Percentiles rank a stretch among this genome's conserved stretches.
Evolutionary conservation across 2,329 filamentous ascomycete species (phyloP).

Genomic region (Monilinia fructicola): DNA sequence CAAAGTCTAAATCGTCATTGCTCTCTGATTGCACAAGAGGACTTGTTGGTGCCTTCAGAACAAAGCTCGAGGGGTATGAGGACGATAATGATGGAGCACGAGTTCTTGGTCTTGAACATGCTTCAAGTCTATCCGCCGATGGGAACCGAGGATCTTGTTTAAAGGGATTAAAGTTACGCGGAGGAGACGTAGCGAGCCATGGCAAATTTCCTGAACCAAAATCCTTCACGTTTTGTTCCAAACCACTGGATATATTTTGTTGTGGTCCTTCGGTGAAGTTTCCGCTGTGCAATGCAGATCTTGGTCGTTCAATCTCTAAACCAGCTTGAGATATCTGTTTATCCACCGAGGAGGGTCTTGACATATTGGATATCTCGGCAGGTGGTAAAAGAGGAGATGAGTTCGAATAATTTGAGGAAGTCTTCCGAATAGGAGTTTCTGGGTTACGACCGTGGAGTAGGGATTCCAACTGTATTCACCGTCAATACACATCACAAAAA

Average conservation of each 20-base stretch:
- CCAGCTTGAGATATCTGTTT: constrained; percentile 53
- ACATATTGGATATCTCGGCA: constrained; percentile 40
- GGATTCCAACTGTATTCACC: constrained; percentile 35
- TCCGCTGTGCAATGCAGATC: constrained; percentile 70
- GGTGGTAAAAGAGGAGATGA: constrained; percentile 41
- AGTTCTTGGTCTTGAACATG: constrained; percentile 27
- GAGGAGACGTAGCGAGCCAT: constrained; percentile 59
- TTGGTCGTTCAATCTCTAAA: constrained; percentile 73
- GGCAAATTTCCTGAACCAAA: constrained; percentile 32
- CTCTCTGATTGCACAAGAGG: constrained; percentile 86
- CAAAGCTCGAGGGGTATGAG: constrained; percentile 75
- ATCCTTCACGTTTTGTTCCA: constrained; percentile 22
- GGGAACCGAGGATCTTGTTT: constrained; percentile 43
- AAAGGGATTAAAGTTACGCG: constrained; percentile 52
- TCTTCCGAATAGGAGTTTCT: constrained; percentile 33
- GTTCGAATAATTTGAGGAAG: constrained; percentile 26
- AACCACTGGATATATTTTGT: constrained; percentile 20
- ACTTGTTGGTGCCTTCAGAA: constrained; percentile 85
- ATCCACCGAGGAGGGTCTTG: constrained; percentile 40
- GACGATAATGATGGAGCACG: constrained; percentile 62
- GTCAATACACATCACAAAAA: constrained; percentile 20
- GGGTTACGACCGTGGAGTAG: constrained; percentile 35
- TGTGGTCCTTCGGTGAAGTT: constrained; percentile 54
- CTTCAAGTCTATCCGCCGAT: constrained; percentile 28
- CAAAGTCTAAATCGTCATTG: constrained; percentile 72